Base-by-base conservation (phyloP, 148 eudicot genomes). In the Chenopodium berlandieri region DNA sequence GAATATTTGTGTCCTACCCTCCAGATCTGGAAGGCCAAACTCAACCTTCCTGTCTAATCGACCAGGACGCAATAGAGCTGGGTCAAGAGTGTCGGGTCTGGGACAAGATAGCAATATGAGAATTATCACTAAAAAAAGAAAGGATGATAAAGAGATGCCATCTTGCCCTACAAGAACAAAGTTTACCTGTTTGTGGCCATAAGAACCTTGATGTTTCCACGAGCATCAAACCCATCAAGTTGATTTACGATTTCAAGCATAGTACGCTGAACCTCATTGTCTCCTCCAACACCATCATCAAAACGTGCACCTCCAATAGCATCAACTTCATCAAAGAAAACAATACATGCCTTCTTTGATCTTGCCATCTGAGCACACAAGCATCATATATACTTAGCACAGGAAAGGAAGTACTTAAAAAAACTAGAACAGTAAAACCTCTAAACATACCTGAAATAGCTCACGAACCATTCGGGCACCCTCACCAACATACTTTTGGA, bases 391-490 rank as follows among this genome's bases (percentile, higher is more conserved):
- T 30, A 25, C 17, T 64, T 7, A 67, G 7, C 37, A 37, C 3
- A 46, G n/a, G 12, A 48, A 48, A 65, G 22, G 34, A 78, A 40
- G 54, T 46, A 76, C 70, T 63, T 22, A 37, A 1, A 19, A 34
- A 25, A 17, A 32, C 50, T 1, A 23, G 23, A 34, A 19, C 40
- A 56, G 62, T 56, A 56, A 8, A 32, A 31, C 31, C 66, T 32
- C 17, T 16, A 34, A 40, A 12, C 70, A 63, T 62, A 76, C 99
- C 99, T 96, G 98, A 85, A 96, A 96, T 40, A 96, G 87, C 89
- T 94, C 97, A 80, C 98, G 98, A 87, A 97, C 99, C 99, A 97
- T 97, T 46, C 98, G 88, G 63, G 98, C 98, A 32, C 98, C 99
- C 88, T 97, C 99, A 80, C 99, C 99, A 81, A 97, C 99, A 87